Conservation (phyloP, 164 flowering plant species). For the Nelumbo lutea region DNA sequence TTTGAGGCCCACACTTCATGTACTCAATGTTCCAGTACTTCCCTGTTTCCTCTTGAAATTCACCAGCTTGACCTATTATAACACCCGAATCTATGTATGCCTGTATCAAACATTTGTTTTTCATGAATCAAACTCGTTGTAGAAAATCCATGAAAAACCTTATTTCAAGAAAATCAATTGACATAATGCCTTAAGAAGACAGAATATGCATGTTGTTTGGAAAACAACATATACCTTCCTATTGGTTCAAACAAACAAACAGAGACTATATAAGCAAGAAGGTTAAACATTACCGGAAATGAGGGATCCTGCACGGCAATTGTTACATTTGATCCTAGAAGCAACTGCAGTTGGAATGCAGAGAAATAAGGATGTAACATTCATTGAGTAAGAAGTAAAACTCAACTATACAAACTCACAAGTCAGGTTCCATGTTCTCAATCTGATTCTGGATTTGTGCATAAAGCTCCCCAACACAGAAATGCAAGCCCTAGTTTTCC, state of each 20-base stretch:
- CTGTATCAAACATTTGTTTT: conserved; percentile 28
- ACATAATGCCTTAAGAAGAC: background rate
- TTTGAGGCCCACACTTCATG: conserved; percentile 63
- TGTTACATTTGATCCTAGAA: conserved; percentile 62
- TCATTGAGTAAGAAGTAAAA: background rate
- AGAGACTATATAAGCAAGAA: background rate
- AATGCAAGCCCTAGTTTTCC: background rate
- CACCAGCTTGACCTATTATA: conserved; percentile 67
- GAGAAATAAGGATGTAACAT: conserved; percentile 1
- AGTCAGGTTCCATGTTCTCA: too few species aligned
- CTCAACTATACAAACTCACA: background rate
- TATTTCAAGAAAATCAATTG: too few species aligned
- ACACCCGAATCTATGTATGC: conserved; percentile 80
- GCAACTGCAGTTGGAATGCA: conserved; percentile 42
- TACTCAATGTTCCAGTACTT: conserved; percentile 61
- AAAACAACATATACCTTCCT: background rate
- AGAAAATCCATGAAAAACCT: too few species aligned
- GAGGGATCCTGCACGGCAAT: conserved; percentile 89
- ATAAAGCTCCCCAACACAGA: too few species aligned
- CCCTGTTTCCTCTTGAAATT: conserved; percentile 35
- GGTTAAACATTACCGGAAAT: conserved; percentile 54
- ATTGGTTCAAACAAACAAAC: too few species aligned
- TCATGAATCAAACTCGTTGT: too few species aligned
- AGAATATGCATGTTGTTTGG: background rate
- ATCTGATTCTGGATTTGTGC: background rate